Evolutionary conservation across 2,329 filamentous ascomycete species (phyloP).

Genomic region (Pseudopyricularia javanii): DNA sequence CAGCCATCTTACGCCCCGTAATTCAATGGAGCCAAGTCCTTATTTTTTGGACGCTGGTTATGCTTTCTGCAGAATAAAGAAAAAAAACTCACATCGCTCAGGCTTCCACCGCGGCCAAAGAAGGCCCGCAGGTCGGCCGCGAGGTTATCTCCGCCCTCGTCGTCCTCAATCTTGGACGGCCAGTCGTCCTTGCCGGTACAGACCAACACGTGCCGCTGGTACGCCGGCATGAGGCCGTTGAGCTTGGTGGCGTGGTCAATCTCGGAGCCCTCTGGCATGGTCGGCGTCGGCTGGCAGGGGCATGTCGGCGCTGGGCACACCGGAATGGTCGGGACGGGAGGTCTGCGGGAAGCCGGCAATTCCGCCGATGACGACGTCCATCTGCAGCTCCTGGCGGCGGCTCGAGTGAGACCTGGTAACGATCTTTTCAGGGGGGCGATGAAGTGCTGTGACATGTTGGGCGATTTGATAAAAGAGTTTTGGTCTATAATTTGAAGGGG

Average conservation of each 20-base stretch:
- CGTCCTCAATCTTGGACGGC: slow-evolving; percentile 75
- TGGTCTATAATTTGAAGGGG: too few relatives aligned
- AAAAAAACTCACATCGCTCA: slow-evolving; percentile 47
- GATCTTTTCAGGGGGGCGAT: background rate
- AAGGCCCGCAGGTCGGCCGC: slow-evolving; percentile 61
- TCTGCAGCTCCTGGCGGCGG: background rate
- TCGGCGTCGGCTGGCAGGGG: slow-evolving; percentile 54
- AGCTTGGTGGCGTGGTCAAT: slow-evolving; percentile 63
- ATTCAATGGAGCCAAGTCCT: background rate
- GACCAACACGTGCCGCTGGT: slow-evolving; percentile 72
- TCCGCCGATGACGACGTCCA: background rate
- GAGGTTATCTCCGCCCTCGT: slow-evolving; percentile 53
- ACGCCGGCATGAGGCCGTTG: slow-evolving; percentile 65
- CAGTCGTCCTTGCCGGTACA: slow-evolving; percentile 74
- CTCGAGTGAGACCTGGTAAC: background rate
- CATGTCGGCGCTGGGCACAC: slow-evolving; percentile 68
- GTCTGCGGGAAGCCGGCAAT: slow-evolving; percentile 9
- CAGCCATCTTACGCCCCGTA: too few relatives aligned
- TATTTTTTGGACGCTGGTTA: background rate
- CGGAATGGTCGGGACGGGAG: slow-evolving; percentile 28
- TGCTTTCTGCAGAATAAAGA: background rate
- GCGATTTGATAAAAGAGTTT: background rate
- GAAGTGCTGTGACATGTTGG: background rate
- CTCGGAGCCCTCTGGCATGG: slow-evolving; percentile 52
- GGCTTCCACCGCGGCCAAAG: slow-evolving; percentile 52